Evolutionary conservation across 1,284 basidiomycete species (phyloP).

Genomic region (Ceratobasidium sp.): DNA sequence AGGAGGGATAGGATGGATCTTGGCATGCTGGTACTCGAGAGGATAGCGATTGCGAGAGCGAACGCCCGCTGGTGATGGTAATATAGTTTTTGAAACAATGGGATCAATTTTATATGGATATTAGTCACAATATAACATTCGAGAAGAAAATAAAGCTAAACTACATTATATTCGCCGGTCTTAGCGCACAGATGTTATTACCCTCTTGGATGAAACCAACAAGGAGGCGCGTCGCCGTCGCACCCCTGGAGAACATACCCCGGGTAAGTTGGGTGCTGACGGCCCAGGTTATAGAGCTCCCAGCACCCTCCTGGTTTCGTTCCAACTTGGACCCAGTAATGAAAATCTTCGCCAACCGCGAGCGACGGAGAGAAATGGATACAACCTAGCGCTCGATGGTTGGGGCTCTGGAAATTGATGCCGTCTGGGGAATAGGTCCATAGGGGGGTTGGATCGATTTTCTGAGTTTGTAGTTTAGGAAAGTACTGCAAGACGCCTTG

Average conservation of each 20-base stretch:
- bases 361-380: conserved; percentile 7
- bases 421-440: conserved; percentile 5
- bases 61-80: background rate
- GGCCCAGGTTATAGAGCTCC: background rate
- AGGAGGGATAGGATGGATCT: background rate
- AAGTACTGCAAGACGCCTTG: background rate
- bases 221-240: background rate
- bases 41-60: background rate
- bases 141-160: too few relatives aligned
- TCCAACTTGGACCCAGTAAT: conserved; percentile 14
- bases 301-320: background rate
- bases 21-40: background rate
- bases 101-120: background rate
- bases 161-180: background rate
- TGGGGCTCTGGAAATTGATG: background rate
- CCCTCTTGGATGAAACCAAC: background rate
- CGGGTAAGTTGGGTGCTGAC: background rate
- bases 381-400: background rate
- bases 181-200: background rate
- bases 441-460: background rate
- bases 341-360: background rate
- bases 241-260: background rate
- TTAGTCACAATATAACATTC: background rate
- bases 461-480: background rate
- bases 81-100: background rate